Base-by-base conservation (phyloP, 345 rosid genomes). In the Gossypium herbaceum region DNA sequence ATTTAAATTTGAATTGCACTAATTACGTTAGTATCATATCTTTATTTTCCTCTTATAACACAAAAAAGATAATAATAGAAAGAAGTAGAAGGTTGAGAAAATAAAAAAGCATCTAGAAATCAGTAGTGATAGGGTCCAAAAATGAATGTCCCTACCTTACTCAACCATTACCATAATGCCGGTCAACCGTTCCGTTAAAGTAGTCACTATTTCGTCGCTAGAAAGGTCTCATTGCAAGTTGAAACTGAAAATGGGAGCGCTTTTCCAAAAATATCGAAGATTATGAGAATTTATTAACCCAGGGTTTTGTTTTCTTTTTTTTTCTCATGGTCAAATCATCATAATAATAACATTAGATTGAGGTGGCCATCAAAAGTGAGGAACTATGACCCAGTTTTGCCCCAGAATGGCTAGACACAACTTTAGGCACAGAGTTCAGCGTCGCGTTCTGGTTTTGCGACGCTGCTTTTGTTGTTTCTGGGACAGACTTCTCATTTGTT, bases 401-500 rank as follows among this genome's bases (percentile, higher is more conserved):
- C 77, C 72, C 57, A 73, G 62, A 54, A 81, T 79, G 81, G 83
- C 64, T 48, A 78, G 76, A 22, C 73, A 79, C 73, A 81, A 81
- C 34, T 88, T 87, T 7, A 74, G 81, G 41, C 78, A 50, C 13
- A 80, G 88, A 72, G 76, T 89, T 13, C 80, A 80, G 11, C 88
- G 91, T 39, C 86, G 90, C 29, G 65, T 92, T 56, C 78, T 83
- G 27, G 69, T 79, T 55, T 84, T 92, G 45, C 82, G 89, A n/a
- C 81, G 92, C n/a, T 87, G 87, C 85, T 81, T 91, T 64, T 78
- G 87, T 9, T 81, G 79, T 22, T 71, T 82, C 3, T 88, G 89
- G 88, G 82, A 81, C 57, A 76, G 79, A 56, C 41, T 87, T 73
- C 72, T 82, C 39, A 56, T 84, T 17, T 87, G 93, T 47, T 84